These are phyloP conservation scores for Apiotrichum sp. DNA, from an alignment of 1,284 basidiomycete genomes.

Conservation along the genomic window DNA sequence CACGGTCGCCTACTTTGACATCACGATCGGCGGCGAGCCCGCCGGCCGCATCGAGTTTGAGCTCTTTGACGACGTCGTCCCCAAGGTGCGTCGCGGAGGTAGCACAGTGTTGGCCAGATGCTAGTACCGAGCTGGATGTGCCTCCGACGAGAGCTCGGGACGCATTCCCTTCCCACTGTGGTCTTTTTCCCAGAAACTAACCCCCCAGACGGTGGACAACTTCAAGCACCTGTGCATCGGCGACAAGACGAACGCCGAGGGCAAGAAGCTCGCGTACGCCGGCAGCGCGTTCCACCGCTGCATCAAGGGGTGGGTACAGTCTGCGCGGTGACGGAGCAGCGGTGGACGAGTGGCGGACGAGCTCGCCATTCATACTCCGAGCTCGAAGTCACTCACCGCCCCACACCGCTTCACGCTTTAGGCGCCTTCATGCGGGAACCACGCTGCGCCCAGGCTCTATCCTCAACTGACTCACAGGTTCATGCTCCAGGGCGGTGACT, in stretches of 20 bases:
- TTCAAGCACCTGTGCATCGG: constrained; percentile 86
- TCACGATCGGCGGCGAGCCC: constrained; percentile 56
- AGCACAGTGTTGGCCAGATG: neutral
- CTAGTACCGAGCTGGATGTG: too few species aligned
- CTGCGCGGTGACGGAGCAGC: neutral
- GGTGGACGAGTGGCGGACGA: too few species aligned
- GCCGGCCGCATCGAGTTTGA: constrained; percentile 73
- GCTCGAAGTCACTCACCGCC: too few species aligned
- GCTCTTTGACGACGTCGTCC: constrained; percentile 63
- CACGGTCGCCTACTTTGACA: constrained; percentile 64
- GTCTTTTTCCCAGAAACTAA: too few species aligned
- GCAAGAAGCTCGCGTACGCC: constrained; percentile 42
- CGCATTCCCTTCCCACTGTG: too few species aligned
- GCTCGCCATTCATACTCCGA: too few species aligned
- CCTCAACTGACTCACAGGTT: constrained; percentile 66
- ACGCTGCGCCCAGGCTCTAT: too few species aligned
- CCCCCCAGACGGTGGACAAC: constrained; percentile 69
- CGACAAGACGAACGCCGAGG: constrained; percentile 53
- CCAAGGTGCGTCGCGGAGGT: constrained; percentile 38
- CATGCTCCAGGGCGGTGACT: constrained; percentile 92
- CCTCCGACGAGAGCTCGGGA: too few species aligned
- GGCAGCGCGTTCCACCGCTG: constrained; percentile 76
- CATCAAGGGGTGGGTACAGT: constrained; percentile 60
- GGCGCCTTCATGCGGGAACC: too few species aligned
- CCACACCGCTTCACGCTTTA: too few species aligned